Percentiles rank a stretch among this genome's conserved stretches.
These are phyloP conservation scores for Debaryomyces nepalensis DNA, from an alignment of 1,139 yeast genomes.

Conservation along the genomic window DNA sequence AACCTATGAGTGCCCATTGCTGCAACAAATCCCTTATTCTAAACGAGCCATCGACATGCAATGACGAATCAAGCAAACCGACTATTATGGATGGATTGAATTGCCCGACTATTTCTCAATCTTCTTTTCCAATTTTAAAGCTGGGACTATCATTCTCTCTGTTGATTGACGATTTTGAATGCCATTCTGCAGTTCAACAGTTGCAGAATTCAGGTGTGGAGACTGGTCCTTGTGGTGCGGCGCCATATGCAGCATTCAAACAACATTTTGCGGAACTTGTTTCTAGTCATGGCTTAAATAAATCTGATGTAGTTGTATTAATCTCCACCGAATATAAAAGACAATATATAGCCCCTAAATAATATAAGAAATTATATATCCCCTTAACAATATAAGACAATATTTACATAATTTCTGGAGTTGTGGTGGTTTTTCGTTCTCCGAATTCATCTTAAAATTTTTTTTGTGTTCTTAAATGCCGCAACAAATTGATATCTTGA, in stretches of 20 bases:
- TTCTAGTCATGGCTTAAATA: neutral
- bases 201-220: neutral
- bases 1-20: neutral
- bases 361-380: too few relatives aligned
- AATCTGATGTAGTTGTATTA: neutral
- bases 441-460: too few relatives aligned
- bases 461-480: too few relatives aligned
- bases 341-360: neutral
- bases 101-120: neutral
- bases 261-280: neutral
- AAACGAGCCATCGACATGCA: neutral
- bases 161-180: neutral
- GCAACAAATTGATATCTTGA: too few relatives aligned
- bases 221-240: slow-evolving; percentile 2
- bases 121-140: neutral
- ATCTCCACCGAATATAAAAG: neutral
- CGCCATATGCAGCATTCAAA: neutral
- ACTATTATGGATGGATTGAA: slow-evolving; percentile 1
- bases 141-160: neutral
- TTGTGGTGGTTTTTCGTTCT: too few relatives aligned
- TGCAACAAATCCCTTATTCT: neutral
- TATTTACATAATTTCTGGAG: too few relatives aligned
- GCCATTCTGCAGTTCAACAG: neutral
- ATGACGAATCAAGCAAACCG: neutral
- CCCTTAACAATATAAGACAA: too few relatives aligned